phyloP scores from a whole-genome alignment of 345 rosid species.

The Bretschneidera sinensis region DNA sequence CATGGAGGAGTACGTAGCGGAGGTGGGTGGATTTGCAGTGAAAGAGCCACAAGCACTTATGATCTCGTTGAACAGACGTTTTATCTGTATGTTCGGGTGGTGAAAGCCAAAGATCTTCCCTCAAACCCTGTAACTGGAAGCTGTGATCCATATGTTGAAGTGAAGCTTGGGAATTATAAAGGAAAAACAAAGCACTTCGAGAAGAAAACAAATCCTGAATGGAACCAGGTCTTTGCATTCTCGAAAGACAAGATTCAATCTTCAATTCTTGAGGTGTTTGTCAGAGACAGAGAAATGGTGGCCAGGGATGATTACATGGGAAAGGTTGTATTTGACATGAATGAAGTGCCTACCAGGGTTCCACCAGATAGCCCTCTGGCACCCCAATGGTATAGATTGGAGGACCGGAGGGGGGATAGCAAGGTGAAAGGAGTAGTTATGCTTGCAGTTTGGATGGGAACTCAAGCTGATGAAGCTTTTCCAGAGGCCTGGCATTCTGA shows the following conservation, averaged over 20 bases:
- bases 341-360: conserved; percentile 91
- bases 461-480: conserved; percentile 95
- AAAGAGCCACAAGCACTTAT: conserved; percentile 77
- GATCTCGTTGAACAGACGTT: conserved; percentile 91
- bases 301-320: conserved; percentile 79
- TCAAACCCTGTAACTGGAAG: conserved; percentile 56
- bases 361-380: conserved; percentile 96
- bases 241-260: conserved; percentile 83
- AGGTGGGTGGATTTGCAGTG: conserved; percentile 82
- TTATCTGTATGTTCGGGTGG: conserved; percentile 75
- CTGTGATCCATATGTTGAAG: conserved; percentile 81
- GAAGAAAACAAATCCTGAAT: conserved; percentile 69
- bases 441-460: conserved; percentile 97
- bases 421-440: conserved; percentile 75
- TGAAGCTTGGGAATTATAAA: conserved; percentile 79
- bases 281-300: conserved; percentile 73
- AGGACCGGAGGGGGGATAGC: conserved; percentile 46
- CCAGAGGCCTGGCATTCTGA: conserved; percentile 92
- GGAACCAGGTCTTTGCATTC: conserved; percentile 87
- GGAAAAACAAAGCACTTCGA: conserved; percentile 79
- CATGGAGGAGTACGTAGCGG: conserved; percentile 81
- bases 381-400: conserved; percentile 87
- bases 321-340: conserved; percentile 76
- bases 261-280: conserved; percentile 63
- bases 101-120: conserved; percentile 83